A percentile compares a stretch with the other conserved stretches of the same genome.
These are phyloP conservation scores for Vigna unguiculata DNA, from an alignment of 306 rosid species.

Conservation along the genomic window DNA sequence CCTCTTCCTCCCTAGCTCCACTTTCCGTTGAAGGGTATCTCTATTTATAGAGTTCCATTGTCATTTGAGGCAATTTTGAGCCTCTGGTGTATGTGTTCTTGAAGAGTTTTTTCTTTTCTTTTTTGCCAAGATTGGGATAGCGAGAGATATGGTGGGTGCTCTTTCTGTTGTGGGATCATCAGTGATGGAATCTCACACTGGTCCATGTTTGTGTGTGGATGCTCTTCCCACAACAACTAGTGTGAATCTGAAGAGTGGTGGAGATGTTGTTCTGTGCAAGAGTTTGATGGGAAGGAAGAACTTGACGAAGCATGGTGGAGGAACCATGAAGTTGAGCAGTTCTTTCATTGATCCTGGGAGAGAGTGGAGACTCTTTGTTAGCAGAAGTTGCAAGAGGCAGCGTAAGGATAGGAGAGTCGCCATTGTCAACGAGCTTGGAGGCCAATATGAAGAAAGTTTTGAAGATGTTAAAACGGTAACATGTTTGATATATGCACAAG, in stretches of 20 bases:
- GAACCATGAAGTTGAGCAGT: constrained; percentile 58
- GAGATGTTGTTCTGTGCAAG: constrained; percentile 62
- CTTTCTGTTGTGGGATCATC: constrained; percentile 75
- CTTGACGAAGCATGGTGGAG: constrained; percentile 45
- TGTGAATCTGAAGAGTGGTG: constrained; percentile 68
- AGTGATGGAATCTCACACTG: constrained; percentile 80
- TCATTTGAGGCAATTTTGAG: background rate
- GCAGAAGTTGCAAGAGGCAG: constrained; percentile 65
- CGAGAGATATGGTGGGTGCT: constrained; percentile 73
- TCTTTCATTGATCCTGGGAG: constrained; percentile 69
- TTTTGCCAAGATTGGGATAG: constrained; percentile 28
- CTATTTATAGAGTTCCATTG: constrained; percentile 27
- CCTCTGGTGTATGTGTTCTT: constrained; percentile 38
- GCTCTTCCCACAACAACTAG: constrained; percentile 69
- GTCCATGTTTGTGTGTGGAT: constrained; percentile 89
- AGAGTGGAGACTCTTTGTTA: constrained; percentile 65
- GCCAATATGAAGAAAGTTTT: constrained; percentile 88
- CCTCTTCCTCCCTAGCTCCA: constrained; percentile 25
- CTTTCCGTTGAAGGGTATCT: constrained; percentile 19
- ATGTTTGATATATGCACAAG: background rate
- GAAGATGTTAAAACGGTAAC: constrained; percentile 87
- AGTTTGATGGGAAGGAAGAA: constrained; percentile 58
- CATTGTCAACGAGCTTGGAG: constrained; percentile 77
- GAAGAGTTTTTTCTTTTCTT: too few relatives aligned
- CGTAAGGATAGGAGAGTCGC: constrained; percentile 56